A percentile compares a stretch with the other conserved stretches of the same genome.
Evolutionary conservation across 2,329 filamentous ascomycete genomes (phyloP).

Genomic region (Acrocalymma vagum): DNA sequence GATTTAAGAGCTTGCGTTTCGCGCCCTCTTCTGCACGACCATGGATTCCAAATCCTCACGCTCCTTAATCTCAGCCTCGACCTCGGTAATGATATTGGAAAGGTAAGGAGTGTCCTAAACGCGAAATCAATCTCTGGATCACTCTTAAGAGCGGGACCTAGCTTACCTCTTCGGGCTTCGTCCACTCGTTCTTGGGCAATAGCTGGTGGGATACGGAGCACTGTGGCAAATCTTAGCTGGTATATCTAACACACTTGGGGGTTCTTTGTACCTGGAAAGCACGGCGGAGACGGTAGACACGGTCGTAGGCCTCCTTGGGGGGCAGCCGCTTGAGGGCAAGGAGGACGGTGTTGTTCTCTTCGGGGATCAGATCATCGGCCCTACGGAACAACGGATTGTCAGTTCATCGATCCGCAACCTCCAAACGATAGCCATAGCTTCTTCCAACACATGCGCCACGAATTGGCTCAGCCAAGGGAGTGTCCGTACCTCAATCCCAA

Average conservation of each 20-base stretch:
- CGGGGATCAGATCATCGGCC: constrained; percentile 92
- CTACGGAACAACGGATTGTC: constrained; percentile 60
- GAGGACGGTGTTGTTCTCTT: constrained; percentile 88
- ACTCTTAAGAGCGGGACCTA: not conserved
- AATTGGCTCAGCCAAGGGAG: constrained; percentile 11
- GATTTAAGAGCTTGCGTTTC: constrained; percentile 34
- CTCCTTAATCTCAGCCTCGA: constrained; percentile 73
- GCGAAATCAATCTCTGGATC: not conserved
- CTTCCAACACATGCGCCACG: not conserved
- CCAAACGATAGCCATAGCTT: constrained; percentile 1
- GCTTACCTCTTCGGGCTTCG: constrained; percentile 71
- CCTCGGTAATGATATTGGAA: constrained; percentile 71
- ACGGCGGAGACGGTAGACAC: constrained; percentile 95
- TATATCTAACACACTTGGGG: not conserved
- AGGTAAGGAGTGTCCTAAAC: constrained; percentile 72
- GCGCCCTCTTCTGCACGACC: constrained; percentile 59
- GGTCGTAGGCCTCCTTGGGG: constrained; percentile 92
- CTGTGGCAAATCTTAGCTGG: constrained; percentile 52
- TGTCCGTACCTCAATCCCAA: constrained; percentile 81
- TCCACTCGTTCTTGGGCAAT: constrained; percentile 71
- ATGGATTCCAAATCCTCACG: constrained; percentile 74
- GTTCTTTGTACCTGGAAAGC: constrained; percentile 77
- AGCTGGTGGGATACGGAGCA: constrained; percentile 72
- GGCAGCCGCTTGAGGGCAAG: constrained; percentile 89
- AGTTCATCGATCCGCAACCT: constrained; percentile 33